Evolutionary conservation across 2,329 filamentous ascomycete genomes (phyloP).

Genomic region (Neofusicoccum cordaticola): DNA sequence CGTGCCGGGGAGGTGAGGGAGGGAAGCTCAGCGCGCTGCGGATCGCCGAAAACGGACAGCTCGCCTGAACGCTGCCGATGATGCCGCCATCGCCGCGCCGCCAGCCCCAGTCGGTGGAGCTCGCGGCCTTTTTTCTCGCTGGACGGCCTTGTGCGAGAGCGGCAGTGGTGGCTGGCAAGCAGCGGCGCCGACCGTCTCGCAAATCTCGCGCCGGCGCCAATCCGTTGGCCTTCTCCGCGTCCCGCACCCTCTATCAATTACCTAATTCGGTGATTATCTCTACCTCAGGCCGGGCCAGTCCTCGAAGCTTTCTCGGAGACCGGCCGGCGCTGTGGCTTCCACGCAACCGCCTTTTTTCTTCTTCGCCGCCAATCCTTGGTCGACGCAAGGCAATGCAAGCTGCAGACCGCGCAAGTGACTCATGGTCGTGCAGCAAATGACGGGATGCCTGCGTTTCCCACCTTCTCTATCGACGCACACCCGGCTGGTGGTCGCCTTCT

Average conservation of each 20-base stretch:
- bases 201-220: not conserved
- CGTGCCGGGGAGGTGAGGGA: too few species aligned
- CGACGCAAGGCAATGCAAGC: not conserved
- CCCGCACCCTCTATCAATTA: not conserved
- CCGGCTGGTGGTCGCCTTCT: not conserved
- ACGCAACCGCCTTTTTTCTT: not conserved
- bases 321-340: not conserved
- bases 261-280: not conserved
- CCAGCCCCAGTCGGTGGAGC: not conserved
- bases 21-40: too few species aligned
- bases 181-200: not conserved
- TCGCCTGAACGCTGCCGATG: not conserved
- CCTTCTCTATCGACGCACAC: too few species aligned
- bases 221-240: not conserved
- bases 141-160: not conserved
- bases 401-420: not conserved
- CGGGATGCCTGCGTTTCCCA: not conserved
- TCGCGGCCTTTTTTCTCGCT: not conserved
- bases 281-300: not conserved
- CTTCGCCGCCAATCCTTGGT: not conserved
- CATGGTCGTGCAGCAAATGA: not conserved
- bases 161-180: not conserved
- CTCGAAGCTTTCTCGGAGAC: slow-evolving; percentile 2
- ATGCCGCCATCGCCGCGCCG: not conserved
- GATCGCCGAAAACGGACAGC: not conserved